Conservation (phyloP, 441 rosid species). For the Hura crepitans region DNA sequence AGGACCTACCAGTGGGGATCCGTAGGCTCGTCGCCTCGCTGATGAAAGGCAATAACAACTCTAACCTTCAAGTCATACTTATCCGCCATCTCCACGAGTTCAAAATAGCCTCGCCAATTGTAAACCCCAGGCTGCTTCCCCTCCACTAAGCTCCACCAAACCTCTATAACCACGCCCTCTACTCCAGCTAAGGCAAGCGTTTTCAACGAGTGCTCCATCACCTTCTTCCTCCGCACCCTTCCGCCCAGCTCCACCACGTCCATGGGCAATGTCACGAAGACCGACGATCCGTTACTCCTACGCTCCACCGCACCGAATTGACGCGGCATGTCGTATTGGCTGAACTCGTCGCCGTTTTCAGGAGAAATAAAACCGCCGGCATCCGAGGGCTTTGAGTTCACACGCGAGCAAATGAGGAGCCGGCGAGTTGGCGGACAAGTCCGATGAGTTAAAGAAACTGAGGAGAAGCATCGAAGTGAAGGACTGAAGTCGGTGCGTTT, state of each 20-base stretch:
- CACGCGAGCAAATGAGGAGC: constrained; percentile 22
- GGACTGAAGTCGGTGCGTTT: constrained; percentile 21
- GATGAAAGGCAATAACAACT: constrained; percentile 44
- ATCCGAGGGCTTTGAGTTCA: constrained; percentile 28
- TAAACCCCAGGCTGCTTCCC: constrained; percentile 41
- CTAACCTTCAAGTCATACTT: constrained; percentile 43
- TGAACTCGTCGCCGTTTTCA: constrained; percentile 26
- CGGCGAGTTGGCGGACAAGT: constrained; percentile 14
- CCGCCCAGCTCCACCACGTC: constrained; percentile 29
- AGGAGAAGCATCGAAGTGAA: constrained; percentile 14
- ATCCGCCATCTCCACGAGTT: constrained; percentile 37
- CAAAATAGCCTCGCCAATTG: constrained; percentile 41
- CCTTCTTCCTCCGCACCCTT: constrained; percentile 30
- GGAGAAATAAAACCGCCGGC: constrained; percentile 25
- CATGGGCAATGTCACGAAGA: constrained; percentile 41
- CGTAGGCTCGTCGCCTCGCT: constrained; percentile 34
- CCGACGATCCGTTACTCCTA: constrained; percentile 33
- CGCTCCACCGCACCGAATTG: constrained; percentile 17
- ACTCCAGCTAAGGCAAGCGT: constrained; percentile 43
- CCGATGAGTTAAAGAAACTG: background rate
- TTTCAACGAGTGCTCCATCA: constrained; percentile 32
- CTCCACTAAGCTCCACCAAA: constrained; percentile 60
- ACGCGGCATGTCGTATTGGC: constrained; percentile 28
- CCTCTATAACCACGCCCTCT: constrained; percentile 47
- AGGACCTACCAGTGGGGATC: constrained; percentile 37